Percentiles rank a stretch among this genome's conserved stretches.
These are phyloP conservation scores for Raddia guianensis DNA, from an alignment of 176 grass and related monocot species.

Conservation along the genomic window DNA sequence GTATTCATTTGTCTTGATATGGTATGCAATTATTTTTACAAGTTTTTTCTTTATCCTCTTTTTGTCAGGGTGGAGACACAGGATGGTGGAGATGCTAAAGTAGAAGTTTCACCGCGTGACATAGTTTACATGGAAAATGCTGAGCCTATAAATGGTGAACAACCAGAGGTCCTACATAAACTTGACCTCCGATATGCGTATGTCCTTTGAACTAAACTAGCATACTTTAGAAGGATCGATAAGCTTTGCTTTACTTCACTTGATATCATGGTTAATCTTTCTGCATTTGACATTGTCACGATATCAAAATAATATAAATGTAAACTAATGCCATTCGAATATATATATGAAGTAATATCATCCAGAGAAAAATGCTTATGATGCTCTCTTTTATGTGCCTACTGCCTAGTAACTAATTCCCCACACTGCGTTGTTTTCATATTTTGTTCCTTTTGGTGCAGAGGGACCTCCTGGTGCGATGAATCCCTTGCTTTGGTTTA, in stretches of 20 bases:
- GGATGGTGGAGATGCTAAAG: conserved; percentile 97
- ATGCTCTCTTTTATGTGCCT: not conserved
- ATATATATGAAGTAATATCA: conserved; percentile 8
- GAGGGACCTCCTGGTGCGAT: conserved; percentile 92
- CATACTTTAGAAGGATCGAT: conserved; percentile 40
- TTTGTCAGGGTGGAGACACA: conserved; percentile 94
- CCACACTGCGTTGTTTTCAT: not conserved
- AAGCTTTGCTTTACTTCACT: conserved; percentile 34
- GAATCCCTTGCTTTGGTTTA: conserved; percentile 91
- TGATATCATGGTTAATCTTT: conserved; percentile 32
- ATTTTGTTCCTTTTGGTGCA: conserved; percentile 55
- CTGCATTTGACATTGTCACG: conserved; percentile 17
- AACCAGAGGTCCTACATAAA: conserved; percentile 89
- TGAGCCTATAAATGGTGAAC: conserved; percentile 79
- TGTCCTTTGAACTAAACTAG: conserved; percentile 35
- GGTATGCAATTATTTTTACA: conserved; percentile 32
- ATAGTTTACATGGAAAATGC: conserved; percentile 90
- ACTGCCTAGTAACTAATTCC: conserved; percentile 35
- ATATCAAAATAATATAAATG: conserved; percentile 14
- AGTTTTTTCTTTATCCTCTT: conserved; percentile 27
- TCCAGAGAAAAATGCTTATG: not conserved
- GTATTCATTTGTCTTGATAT: conserved; percentile 15
- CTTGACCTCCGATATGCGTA: conserved; percentile 99
- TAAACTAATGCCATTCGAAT: conserved; percentile 6
- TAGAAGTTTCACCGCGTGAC: conserved; percentile 97